phyloP scores from a whole-genome alignment of 805 yeast species.

The Cyberlindnera petersonii region DNA sequence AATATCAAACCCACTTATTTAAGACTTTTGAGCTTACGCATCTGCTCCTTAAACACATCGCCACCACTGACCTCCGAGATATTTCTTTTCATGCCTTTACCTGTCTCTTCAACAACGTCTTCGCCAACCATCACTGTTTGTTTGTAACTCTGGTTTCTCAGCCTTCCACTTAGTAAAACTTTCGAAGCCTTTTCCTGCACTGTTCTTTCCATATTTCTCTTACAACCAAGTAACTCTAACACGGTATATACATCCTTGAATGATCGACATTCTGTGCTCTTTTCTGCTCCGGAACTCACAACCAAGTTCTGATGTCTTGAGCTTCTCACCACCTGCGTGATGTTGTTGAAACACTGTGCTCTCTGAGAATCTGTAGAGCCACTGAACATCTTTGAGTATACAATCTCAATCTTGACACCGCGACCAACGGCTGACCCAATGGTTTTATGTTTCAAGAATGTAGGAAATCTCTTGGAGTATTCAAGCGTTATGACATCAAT shows the following conservation, averaged over 20 bases:
- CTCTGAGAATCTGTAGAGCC: conserved; percentile 35
- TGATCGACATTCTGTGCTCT: conserved; percentile 57
- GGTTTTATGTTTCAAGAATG: conserved; percentile 76
- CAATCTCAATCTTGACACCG: conserved; percentile 79
- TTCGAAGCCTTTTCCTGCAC: conserved; percentile 52
- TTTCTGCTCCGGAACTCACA: conserved; percentile 68
- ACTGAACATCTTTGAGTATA: conserved; percentile 54
- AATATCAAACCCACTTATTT: background rate
- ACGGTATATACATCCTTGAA: conserved; percentile 66
- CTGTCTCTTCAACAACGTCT: conserved; percentile 31
- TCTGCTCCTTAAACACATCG: conserved; percentile 24
- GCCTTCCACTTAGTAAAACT: conserved; percentile 68
- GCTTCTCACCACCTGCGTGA: conserved; percentile 72
- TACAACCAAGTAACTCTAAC: conserved; percentile 66
- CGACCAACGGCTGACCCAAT: conserved; percentile 78
- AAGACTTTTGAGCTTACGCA: conserved; percentile 21
- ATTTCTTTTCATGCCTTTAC: conserved; percentile 19
- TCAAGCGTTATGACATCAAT: conserved; percentile 78
- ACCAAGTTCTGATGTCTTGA: conserved; percentile 78
- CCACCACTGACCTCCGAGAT: conserved; percentile 21
- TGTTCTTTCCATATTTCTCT: conserved; percentile 51
- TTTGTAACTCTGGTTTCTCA: conserved; percentile 71
- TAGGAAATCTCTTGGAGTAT: conserved; percentile 61
- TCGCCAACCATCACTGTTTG: conserved; percentile 64
- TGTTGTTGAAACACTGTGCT: conserved; percentile 64